phyloP scores from a whole-genome alignment of 2,329 filamentous ascomycete genomes.

The Sporothrix luriei region DNA sequence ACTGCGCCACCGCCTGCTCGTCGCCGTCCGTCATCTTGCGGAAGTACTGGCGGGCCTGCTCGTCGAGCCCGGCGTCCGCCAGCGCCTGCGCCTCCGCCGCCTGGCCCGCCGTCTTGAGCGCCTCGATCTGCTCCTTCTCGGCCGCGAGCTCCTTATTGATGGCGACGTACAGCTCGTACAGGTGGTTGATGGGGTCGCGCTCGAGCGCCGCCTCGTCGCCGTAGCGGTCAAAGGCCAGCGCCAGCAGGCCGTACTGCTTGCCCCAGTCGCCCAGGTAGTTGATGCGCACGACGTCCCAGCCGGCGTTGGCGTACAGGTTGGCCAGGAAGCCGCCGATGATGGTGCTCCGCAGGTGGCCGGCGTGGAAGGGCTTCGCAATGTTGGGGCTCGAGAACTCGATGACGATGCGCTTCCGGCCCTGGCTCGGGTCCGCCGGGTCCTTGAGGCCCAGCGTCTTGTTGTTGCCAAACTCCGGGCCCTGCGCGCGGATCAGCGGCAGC shows the following conservation, averaged over 20 bases:
- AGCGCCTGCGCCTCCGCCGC: constrained; percentile 56
- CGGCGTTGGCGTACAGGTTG: constrained; percentile 69
- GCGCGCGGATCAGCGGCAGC: constrained; percentile 68
- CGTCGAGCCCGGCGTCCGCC: constrained; percentile 64
- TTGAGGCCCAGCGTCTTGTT: constrained; percentile 63
- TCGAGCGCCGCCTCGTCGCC: constrained; percentile 71
- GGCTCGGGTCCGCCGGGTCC: constrained; percentile 62
- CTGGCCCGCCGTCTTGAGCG: constrained; percentile 56
- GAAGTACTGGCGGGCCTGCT: constrained; percentile 74
- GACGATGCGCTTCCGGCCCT: constrained; percentile 67
- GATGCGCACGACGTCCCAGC: constrained; percentile 73
- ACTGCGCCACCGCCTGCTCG: constrained; percentile 60
- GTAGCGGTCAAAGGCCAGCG: constrained; percentile 73
- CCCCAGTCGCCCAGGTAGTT: constrained; percentile 84
- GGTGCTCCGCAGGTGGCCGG: constrained; percentile 74
- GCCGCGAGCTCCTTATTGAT: constrained; percentile 69
- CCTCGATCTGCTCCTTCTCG: constrained; percentile 68
- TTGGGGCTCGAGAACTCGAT: constrained; percentile 86
- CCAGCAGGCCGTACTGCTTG: constrained; percentile 73
- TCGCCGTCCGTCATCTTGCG: constrained; percentile 72
- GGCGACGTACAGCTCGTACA: constrained; percentile 79
- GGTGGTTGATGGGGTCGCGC: constrained; percentile 76
- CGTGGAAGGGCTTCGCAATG: constrained; percentile 83
- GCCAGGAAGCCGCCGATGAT: constrained; percentile 78
- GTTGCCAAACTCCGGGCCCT: constrained; percentile 64